Evolutionary conservation across 2,329 filamentous ascomycete genomes (phyloP).

Genomic region (Nemania sp.): DNA sequence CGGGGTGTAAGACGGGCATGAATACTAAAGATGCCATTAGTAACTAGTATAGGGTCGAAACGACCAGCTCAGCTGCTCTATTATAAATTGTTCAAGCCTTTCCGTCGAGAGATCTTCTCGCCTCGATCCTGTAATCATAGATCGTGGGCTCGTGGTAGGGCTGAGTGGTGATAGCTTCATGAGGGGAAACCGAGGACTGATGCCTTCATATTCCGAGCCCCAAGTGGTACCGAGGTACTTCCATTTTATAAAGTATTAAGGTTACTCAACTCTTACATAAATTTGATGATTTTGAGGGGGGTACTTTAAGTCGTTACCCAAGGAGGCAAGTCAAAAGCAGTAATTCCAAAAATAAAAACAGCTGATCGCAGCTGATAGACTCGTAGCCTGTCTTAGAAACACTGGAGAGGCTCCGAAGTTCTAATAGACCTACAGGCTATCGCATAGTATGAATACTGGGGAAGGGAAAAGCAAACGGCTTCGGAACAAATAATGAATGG

Average conservation of each 20-base stretch:
- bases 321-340: too few relatives aligned
- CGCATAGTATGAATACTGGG: too few relatives aligned
- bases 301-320: too few relatives aligned
- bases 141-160: not conserved
- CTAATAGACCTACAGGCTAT: too few relatives aligned
- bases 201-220: too few relatives aligned
- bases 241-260: too few relatives aligned
- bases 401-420: too few relatives aligned
- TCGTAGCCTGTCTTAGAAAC: not conserved
- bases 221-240: too few relatives aligned
- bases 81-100: not conserved
- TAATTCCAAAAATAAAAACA: not conserved
- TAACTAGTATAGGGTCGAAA: slow-evolving; percentile 19
- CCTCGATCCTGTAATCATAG: not conserved
- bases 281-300: too few relatives aligned
- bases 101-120: not conserved
- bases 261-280: too few relatives aligned
- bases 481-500: slow-evolving; percentile 8
- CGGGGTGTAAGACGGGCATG: not conserved
- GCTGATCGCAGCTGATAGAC: not conserved
- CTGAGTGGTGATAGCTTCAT: slow-evolving; percentile 10
- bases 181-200: not conserved
- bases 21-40: not conserved
- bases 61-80: not conserved
- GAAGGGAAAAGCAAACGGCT: not conserved